Evolutionary conservation across 2,329 filamentous ascomycete genomes (phyloP), one percentile per base, ranked within the genome.

Genomic region (Diaporthe ampelina): DNA sequence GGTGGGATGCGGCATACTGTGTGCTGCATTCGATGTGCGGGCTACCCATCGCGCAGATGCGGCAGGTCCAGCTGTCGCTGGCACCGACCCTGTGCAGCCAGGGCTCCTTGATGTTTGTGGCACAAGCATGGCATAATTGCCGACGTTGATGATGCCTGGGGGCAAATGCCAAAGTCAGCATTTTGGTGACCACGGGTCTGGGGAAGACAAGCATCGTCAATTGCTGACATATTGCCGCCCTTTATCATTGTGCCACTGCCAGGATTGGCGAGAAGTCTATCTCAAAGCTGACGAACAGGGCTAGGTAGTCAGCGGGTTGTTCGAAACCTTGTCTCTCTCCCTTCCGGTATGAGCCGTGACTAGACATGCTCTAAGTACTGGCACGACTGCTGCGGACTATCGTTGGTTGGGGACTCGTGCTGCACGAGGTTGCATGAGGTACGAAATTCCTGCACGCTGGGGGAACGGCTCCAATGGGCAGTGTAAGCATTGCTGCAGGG

Each of bases 91-190:
- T 21, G 43, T 50, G 54, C 26, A 70, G 40, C 11, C 29, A 13
- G 24, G 11, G 8, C 17, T 37, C 8, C 21, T 50, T 52, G 11
- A 26, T 37, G 63, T 50, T 52, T 67, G 59, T 52, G 63, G 29
- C 35, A 67, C 13, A 19, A 52, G 26, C 21, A 10, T 52, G 45
- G 63, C 21, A 9, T 35, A 67, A 48, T 26, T 57, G 26, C 37
- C 19, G 35, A 63, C 21, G 35, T 6, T 73, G 58, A 45, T 70
- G 65, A 48, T 54, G 45, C 40, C n/a, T 32, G 21, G 11, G 35
- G 40, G 57, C 52, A 65, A 54, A 59, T 73, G 11, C 40, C 52
- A 54, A 70, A 70, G 69, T 43, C 26, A 70, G 58, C 58, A 70
- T 32, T 26, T 32, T 43, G 40, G 15, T 43, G 40, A 40, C 19